Conservation (phyloP, 73 alveolate genomes). For the Tetrahymena elliotti region DNA sequence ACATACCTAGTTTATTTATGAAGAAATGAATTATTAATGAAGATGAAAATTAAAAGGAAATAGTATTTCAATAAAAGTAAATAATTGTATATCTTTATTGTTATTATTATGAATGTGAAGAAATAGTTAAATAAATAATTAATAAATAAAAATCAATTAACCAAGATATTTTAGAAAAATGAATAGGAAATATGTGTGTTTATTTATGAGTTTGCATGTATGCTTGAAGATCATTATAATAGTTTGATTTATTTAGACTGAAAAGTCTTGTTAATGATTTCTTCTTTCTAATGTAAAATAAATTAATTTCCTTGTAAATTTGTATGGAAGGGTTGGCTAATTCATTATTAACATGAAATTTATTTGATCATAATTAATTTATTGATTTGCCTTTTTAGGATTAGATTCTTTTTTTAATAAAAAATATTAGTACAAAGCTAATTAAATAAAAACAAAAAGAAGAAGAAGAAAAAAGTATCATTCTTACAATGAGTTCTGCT, state of each 20-base stretch:
- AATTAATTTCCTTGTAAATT: neutral
- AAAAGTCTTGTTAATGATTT: neutral
- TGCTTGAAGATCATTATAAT: neutral
- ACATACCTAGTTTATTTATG: neutral
- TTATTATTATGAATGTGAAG: too few relatives aligned
- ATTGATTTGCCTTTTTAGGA: neutral
- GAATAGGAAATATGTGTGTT: neutral
- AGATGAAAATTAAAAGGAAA: neutral
- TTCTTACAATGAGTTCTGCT: neutral
- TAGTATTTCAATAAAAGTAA: neutral
- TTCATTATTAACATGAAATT: neutral
- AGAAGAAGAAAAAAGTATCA: neutral
- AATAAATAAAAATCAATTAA: too few relatives aligned
- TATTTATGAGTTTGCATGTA: neutral
- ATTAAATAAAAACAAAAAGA: neutral
- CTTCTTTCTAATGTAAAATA: neutral
- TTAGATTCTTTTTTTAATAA: neutral
- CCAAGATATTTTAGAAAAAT: neutral
- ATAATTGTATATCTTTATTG: neutral
- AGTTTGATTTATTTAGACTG: neutral
- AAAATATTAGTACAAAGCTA: neutral
- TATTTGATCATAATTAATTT: neutral
- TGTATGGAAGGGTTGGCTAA: neutral
- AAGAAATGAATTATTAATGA: too few relatives aligned
- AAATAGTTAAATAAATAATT: too few relatives aligned